Evolutionary conservation across 306 rosid species (phyloP), one percentile per base, ranked within the genome.

Genomic region (Prunus padus): DNA sequence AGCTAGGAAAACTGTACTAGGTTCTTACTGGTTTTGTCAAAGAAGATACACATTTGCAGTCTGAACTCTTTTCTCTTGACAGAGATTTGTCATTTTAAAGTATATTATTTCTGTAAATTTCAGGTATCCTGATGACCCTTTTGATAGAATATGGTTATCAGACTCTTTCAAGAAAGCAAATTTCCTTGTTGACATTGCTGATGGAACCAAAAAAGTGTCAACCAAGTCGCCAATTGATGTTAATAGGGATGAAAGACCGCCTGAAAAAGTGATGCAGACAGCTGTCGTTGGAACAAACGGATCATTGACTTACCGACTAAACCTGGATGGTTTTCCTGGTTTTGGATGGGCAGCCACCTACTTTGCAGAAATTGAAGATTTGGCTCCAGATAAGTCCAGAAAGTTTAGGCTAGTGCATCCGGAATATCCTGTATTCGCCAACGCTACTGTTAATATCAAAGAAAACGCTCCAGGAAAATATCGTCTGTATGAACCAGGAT

Each of bases 91-190:
- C 49, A 59, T 45, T 42, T 31, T 61, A 18, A 73, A 25, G 23
- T 28, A 63, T 69, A 57, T 52, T 66, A 18, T 66, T 45, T 67
- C 73, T 85, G 72, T 70, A 19, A 30, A 49, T 76, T 76, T 80
- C 86, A 95, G 99, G 97, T 95, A 87, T 85, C 99, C 97, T 18
- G 97, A 90, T 81, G 99, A 95, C 62, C 97, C 97, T 13, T 95
- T 95, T 62, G 99, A 95, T 77, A 83, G 99, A 87, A 87, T 95
- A 69, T 95, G 99, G 99, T 86, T 81, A 79, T 95, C 99, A 23
- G 99, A 95, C 80, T 87, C 99, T 65, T 15, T 89, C 55, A 95
- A 89, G 92, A 95, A 84, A 87, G 97, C 97, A 11, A 95, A 95
- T 86, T 95, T 85, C 85, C 97, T 95, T 33, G 97, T 95, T 13